Conservation (phyloP, 2,329 filamentous ascomycete genomes). For the Neospermospora avenae region DNA sequence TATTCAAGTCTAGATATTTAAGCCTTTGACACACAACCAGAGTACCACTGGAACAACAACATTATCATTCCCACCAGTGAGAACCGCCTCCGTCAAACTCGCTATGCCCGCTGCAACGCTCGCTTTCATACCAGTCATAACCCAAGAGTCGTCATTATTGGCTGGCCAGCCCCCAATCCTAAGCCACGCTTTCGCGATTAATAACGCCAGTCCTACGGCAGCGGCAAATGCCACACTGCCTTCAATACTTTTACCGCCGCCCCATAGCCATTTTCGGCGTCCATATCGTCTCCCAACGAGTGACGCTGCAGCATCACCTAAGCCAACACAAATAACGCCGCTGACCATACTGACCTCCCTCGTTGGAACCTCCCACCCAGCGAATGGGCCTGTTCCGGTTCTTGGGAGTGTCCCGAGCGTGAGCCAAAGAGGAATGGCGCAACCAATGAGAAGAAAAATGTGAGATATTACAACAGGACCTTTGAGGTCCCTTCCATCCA, state of each 20-base stretch:
- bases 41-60: slow-evolving; percentile 91
- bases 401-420: slow-evolving; percentile 69
- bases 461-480: slow-evolving; percentile 95
- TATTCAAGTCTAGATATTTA: slow-evolving; percentile 32
- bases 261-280: slow-evolving; percentile 90
- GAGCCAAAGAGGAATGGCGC: slow-evolving; percentile 91
- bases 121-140: slow-evolving; percentile 67
- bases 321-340: slow-evolving; percentile 89
- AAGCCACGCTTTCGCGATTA: slow-evolving; percentile 71
- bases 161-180: slow-evolving; percentile 72
- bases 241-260: slow-evolving; percentile 92
- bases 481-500: slow-evolving; percentile 87
- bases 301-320: slow-evolving; percentile 91
- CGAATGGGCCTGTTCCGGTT: slow-evolving; percentile 50
- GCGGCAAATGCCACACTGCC: slow-evolving; percentile 77
- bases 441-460: slow-evolving; percentile 92
- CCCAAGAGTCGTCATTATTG: slow-evolving; percentile 72
- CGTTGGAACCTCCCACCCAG: slow-evolving; percentile 71
- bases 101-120: slow-evolving; percentile 71
- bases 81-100: slow-evolving; percentile 88
- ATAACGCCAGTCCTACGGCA: slow-evolving; percentile 74
- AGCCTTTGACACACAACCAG: slow-evolving; percentile 87
- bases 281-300: slow-evolving; percentile 86
- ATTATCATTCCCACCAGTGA: slow-evolving; percentile 98
- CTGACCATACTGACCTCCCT: slow-evolving; percentile 87